A percentile compares a stretch with the other conserved stretches of the same genome.
These are phyloP conservation scores for Verticillium isaacii DNA, from an alignment of 2,329 filamentous ascomycete species.

Conservation along the genomic window DNA sequence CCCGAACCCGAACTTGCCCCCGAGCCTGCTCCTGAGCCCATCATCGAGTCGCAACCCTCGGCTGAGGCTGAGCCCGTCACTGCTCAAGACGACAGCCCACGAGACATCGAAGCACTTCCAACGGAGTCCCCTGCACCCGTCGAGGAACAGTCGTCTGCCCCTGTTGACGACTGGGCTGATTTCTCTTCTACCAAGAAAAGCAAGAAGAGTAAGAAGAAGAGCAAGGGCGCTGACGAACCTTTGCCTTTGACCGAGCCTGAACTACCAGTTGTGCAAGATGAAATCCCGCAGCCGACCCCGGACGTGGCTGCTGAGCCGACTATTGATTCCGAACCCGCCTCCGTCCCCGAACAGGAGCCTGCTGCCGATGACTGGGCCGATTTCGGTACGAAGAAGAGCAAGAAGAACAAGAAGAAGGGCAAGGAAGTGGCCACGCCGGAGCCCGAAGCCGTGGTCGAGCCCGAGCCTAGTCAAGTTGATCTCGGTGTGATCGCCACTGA, in stretches of 20 bases:
- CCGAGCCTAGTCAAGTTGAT: background rate
- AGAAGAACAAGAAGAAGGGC: conserved; percentile 5
- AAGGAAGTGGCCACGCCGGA: background rate
- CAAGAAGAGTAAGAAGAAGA: conserved; percentile 4
- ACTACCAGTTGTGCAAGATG: background rate
- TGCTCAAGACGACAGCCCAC: background rate
- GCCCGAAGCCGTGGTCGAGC: background rate
- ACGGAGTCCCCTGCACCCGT: background rate
- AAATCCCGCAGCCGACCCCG: background rate
- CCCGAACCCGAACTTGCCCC: background rate
- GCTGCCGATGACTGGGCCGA: background rate
- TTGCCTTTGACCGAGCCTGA: background rate
- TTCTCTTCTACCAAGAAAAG: conserved; percentile 1
- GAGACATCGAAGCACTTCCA: background rate
- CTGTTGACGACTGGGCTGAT: background rate
- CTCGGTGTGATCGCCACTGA: background rate
- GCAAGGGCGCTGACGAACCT: background rate
- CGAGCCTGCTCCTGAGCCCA: background rate
- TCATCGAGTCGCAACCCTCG: background rate
- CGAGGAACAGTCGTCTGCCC: background rate
- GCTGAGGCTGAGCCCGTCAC: background rate
- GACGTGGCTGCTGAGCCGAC: background rate
- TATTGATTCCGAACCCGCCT: background rate
- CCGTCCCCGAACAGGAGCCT: background rate
- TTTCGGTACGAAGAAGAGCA: conserved; percentile 3